phyloP scores from a whole-genome alignment of 306 rosid species.

The Crataegus laevigata region DNA sequence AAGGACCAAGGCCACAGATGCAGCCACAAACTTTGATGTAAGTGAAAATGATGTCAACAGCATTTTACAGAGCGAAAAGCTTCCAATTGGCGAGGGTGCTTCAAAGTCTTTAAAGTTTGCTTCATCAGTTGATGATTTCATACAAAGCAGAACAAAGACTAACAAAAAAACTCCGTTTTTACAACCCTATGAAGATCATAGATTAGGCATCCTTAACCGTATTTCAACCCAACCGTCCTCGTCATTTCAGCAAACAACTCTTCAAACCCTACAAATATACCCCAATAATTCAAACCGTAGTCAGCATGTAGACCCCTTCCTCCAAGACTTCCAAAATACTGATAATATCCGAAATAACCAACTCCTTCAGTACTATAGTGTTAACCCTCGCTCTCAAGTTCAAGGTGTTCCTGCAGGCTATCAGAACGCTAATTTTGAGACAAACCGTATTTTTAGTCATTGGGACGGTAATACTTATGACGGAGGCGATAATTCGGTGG shows the following conservation, averaged over 20 bases:
- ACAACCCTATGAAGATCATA: not conserved
- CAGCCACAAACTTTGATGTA: conserved; percentile 16
- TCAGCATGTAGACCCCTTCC: not conserved
- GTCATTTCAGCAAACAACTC: not conserved
- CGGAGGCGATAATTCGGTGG: not conserved
- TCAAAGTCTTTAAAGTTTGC: conserved; percentile 3
- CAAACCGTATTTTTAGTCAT: not conserved
- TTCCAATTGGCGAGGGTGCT: conserved; percentile 21
- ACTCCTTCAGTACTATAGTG: not conserved
- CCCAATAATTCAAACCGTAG: not conserved
- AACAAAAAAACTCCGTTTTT: not conserved
- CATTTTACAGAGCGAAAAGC: conserved; percentile 2
- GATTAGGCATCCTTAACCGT: not conserved
- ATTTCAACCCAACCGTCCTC: not conserved
- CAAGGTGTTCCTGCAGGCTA: no score
- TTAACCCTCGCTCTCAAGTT: not conserved
- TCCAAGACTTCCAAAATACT: not conserved
- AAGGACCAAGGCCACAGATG: conserved; percentile 1
- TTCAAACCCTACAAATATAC: not conserved
- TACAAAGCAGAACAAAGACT: not conserved
- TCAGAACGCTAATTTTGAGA: not conserved
- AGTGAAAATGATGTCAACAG: conserved; percentile 3
- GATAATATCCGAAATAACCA: not conserved
- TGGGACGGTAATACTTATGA: not conserved
- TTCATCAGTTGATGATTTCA: conserved; percentile 1